phyloP scores from a whole-genome alignment of 1,284 basidiomycete species.

The Sanghuangporus weigelae region DNA sequence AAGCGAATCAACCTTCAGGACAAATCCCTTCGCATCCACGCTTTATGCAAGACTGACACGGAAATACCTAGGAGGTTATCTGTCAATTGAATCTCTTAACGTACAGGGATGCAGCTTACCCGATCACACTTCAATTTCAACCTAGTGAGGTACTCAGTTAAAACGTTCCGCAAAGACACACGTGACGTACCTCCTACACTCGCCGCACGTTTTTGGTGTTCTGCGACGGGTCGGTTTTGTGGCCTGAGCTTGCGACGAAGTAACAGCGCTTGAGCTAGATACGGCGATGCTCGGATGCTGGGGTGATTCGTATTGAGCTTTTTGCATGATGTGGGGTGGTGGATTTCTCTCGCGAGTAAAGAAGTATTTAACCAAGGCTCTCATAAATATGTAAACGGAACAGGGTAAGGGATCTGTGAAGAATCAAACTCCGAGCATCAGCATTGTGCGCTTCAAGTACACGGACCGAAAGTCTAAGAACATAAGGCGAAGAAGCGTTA shows the following conservation, averaged over 20 bases:
- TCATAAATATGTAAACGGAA: background rate
- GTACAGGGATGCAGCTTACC: background rate
- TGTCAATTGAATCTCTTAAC: background rate
- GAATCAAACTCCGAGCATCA: background rate
- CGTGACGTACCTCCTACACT: constrained; percentile 13
- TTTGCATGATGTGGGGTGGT: background rate
- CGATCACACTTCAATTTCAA: constrained; percentile 17
- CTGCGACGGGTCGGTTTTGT: background rate
- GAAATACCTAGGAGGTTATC: constrained; percentile 8
- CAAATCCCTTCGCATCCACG: constrained; percentile 17
- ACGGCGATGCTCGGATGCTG: background rate
- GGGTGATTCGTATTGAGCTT: background rate
- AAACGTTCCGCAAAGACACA: background rate
- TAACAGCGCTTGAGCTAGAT: background rate
- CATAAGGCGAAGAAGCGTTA: background rate
- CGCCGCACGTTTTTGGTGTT: constrained; percentile 6
- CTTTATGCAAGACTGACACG: constrained; percentile 15
- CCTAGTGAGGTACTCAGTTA: background rate
- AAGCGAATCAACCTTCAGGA: constrained; percentile 10
- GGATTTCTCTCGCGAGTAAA: background rate
- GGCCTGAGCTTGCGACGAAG: background rate
- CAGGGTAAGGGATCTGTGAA: background rate
- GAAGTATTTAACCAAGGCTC: background rate
- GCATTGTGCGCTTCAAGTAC: background rate
- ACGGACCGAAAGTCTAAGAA: background rate